Base-by-base conservation (phyloP, 2,329 filamentous ascomycete species). In the Colletotrichum ledebouriae region DNA sequence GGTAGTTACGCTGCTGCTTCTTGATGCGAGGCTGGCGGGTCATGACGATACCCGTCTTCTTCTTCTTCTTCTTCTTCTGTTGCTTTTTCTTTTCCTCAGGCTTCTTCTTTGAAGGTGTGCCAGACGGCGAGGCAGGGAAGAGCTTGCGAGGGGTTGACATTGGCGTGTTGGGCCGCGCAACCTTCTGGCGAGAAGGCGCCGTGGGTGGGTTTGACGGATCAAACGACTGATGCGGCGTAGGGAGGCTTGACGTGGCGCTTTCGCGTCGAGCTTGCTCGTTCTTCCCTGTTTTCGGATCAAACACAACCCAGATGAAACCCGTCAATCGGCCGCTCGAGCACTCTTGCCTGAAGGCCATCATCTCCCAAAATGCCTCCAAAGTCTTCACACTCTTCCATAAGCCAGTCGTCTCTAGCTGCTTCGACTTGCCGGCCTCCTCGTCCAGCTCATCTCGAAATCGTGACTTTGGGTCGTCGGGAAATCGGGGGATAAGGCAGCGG, bases 261-360 rank as follows among this genome's bases (percentile, higher is more conserved):
- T 63, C 58, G 13, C 7, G 34, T 6, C 15, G 37, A 47, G 64
- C 47, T 53, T 49, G 42, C 59, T 17, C 56, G 47, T 33, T 60
- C 42, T 25, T 68, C 33, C 73, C 71, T 46, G 17, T 41, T 17
- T 75, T 69, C 10, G 89, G 85, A 39, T 94, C 91, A 72, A 98
- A 92, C 0, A 98, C 90, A 29, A 98, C 82, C 95, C 97, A 99
- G 29, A 98, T 85, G 73, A 99, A 99, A 0, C 97, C 97, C 0
- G 97, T 97, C 75, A 97, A 85, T 17, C 94, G 87, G 0, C 96
- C 97, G 39, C 94, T 93, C 0, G 94, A 97, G 76, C 96, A 99
- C 76, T 99, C 96, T 77, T 98, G 96, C 64, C 96, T 86, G 76
- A 93, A 98, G 0, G 94, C 91, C 95, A 99, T 98, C 86, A 97